These are phyloP conservation scores for Gaeumannomyces sp. DNA, from an alignment of 2,329 filamentous ascomycete genomes.

Conservation along the genomic window DNA sequence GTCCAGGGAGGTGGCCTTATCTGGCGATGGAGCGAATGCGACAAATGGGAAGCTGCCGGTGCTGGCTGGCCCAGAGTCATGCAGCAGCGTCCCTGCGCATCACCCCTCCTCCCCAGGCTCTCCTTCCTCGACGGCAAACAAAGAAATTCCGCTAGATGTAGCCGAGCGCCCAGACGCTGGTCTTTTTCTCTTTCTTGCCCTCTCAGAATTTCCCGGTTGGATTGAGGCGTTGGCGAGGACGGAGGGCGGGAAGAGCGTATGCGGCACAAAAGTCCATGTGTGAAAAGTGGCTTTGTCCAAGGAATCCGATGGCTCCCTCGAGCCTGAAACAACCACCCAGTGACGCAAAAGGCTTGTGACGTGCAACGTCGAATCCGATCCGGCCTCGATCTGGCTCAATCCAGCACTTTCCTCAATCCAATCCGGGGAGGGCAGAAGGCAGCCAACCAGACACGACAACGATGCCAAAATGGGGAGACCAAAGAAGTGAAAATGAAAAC, in stretches of 20 bases:
- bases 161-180: no score
- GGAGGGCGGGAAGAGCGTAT: neutral
- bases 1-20: constrained; percentile 51
- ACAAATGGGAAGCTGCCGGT: neutral
- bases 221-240: neutral
- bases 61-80: neutral
- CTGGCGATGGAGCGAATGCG: constrained; percentile 31
- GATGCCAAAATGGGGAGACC: neutral
- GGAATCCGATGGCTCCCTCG: no score
- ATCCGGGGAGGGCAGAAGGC: no score
- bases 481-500: neutral
- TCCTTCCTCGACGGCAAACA: no score
- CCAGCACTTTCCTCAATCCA: no score
- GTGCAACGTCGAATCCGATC: no score
- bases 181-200: no score
- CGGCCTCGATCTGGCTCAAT: no score
- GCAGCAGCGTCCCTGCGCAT: neutral
- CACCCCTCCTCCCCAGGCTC: no score
- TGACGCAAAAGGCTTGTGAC: neutral
- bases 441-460: no score
- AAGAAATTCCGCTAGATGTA: no score
- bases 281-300: neutral
- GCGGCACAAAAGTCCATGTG: neutral
- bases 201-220: neutral
- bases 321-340: neutral